Base-by-base conservation (phyloP, 306 rosid genomes). In the Fragaria vesca region DNA sequence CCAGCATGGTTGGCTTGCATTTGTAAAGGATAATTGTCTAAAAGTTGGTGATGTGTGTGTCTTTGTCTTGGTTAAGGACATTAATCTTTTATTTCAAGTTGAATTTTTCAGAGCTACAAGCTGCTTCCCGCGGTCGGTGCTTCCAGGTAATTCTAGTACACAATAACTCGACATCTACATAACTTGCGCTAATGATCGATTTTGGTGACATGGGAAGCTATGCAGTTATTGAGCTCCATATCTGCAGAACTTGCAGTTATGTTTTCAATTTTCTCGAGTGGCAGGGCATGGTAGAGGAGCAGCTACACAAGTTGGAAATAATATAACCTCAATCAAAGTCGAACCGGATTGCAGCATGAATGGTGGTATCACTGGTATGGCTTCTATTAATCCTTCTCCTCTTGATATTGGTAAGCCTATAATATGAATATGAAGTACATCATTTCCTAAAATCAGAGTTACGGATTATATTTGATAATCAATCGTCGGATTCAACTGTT, bases 21-120 rank as follows among this genome's bases (percentile, higher is more conserved):
- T 81, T 76, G 77, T 58, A 2, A 30, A 28, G 52, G 81, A 76
- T 46, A 81, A 70, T 63, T n/a, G 17, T 13, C 32, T 81, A 50
- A n/a, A 40, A 76, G 47, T 60, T 2, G 81, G 77, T 20, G 78
- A 81, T 24, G 26, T 24, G 26, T 24, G 26, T 24, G 26, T 24
- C 26, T 24, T 24, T 24, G 26, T 24, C 26, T 17, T 76, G 21
- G 16, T 71, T 1, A 15, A 51, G 26, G 45, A 4, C 28, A 42
- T 2, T 43, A 8, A 28, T 24, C 0, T 42, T 40, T 2, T 62
- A 7, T 21, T 80, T 45, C 21, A 66, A 20, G 54, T 30, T 16
- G 36, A 50, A 6, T 6, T 73, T 42, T 54, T 52, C 28, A 45
- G 66, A 47, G 51, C 32, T 15, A 9, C 66, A 36, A 54, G 26